Evolutionary conservation across 768 basidiomycete genomes (phyloP), one percentile per base, ranked within the genome.

Genomic region (Suillus subluteus): DNA sequence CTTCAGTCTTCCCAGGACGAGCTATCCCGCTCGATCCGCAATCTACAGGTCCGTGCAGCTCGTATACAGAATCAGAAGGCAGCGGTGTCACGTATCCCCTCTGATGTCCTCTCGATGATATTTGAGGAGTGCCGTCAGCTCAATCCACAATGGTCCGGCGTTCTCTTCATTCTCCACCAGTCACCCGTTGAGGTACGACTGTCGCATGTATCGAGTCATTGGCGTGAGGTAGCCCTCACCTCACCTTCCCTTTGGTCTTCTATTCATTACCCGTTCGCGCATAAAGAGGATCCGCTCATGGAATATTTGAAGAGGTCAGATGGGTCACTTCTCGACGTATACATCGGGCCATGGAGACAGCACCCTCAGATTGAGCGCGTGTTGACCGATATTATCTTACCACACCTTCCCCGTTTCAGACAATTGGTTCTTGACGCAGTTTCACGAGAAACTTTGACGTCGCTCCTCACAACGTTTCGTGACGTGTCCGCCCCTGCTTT

Each of bases 161-260:
- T 78, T 16, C 76, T 75, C 54, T 72, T 70, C 63, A 69, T 75
- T 11, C 76, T 78, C 41, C 75, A 72, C 56, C 76, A 78, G 61
- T 72, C 71, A n/a, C 77, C 77, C 38, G 40, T 77, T 63, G 77
- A 77, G 65, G 70, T 77, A 41, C 76, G 75, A 38, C 64, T 81
- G 35, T 78, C 80, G 41, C 75, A 77, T 55, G 76, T 80, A 26
- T 74, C 73, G 41, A 71, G 67, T 44, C 75, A 73, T 48, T 80
- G 80, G 80, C 75, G 79, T 40, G 66, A 67, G 7, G 74, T 80
- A 16, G 74, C 80, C 18, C 75, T 81, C 46, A 67, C 74, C 26
- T 70, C 71, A 6, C 77, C 80, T 1, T 75, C 64, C 16, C 73
- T 81, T 63, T 80, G 78, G 80, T 77, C 78, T 21, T 72, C 71